Percentiles rank a stretch among this genome's conserved stretches.
Evolutionary conservation across 176 grass and related monocot species (phyloP).

Genomic region (Avena atlantica): DNA sequence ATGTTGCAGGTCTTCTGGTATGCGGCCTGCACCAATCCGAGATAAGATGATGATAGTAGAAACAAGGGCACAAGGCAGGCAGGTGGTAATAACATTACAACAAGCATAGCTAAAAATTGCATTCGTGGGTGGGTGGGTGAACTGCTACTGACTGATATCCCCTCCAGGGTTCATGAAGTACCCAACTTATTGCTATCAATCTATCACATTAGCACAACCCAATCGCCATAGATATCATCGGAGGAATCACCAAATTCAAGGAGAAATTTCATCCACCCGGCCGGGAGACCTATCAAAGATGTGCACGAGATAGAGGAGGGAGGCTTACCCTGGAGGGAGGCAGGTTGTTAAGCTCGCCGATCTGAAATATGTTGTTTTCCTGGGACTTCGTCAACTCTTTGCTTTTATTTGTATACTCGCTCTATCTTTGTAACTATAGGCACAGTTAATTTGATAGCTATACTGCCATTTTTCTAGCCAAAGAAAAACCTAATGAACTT

Average conservation of each 20-base stretch:
- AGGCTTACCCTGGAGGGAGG: conserved; percentile 56
- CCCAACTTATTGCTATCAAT: no score
- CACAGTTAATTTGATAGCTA: no score
- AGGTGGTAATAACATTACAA: neutral
- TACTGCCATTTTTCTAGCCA: no score
- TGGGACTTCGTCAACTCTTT: no score
- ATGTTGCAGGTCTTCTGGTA: conserved; percentile 55
- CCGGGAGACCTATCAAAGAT: neutral
- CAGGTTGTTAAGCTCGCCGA: conserved; percentile 58
- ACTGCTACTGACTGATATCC: neutral
- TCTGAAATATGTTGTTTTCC: neutral
- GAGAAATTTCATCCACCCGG: neutral
- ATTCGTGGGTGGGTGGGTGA: neutral
- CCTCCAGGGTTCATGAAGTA: neutral
- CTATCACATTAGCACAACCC: neutral
- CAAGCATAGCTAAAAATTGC: neutral
- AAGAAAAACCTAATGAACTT: no score
- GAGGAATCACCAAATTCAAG: neutral
- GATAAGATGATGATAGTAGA: neutral
- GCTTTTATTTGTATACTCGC: no score
- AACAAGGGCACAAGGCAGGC: neutral
- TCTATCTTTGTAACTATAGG: no score
- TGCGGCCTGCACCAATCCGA: conserved; percentile 25
- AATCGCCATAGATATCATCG: neutral
- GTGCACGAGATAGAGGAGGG: neutral